Evolutionary conservation across 1,139 yeast species (phyloP).

Genomic region (Suhomyces guaymorum): DNA sequence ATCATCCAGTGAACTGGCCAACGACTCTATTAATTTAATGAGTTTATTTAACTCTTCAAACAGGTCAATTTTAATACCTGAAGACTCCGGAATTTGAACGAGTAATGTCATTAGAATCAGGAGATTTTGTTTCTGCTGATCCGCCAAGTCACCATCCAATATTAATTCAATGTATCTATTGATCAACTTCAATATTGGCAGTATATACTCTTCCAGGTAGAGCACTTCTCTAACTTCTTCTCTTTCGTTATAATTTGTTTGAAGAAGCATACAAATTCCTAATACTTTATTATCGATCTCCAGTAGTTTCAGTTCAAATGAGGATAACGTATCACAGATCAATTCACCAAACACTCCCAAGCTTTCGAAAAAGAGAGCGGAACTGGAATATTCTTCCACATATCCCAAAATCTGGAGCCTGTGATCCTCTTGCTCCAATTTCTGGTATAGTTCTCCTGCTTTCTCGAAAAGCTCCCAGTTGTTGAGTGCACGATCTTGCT

Average conservation of each 20-base stretch:
- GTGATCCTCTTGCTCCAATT: neutral
- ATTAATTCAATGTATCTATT: no score
- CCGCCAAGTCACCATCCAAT: no score
- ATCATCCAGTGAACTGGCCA: constrained; percentile 6
- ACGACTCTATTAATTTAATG: constrained; percentile 4
- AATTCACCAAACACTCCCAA: constrained; percentile 2
- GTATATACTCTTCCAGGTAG: constrained; percentile 3
- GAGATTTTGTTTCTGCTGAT: no score
- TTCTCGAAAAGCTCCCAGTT: constrained; percentile 9
- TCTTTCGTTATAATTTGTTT: constrained; percentile 8
- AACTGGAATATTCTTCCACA: constrained; percentile 12
- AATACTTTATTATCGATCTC: constrained; percentile 2
- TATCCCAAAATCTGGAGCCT: constrained; percentile 8
- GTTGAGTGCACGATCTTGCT: neutral
- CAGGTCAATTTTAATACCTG: neutral
- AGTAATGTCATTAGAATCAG: constrained; percentile 13
- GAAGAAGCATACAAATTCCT: constrained; percentile 9
- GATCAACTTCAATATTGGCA: no score
- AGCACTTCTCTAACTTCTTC: constrained; percentile 2
- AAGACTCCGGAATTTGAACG: constrained; percentile 8
- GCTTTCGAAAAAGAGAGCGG: constrained; percentile 5
- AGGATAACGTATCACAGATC: constrained; percentile 1
- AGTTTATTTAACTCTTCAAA: constrained; percentile 5
- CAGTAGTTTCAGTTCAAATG: neutral
- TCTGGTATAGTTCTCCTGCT: constrained; percentile 1